phyloP scores from a whole-genome alignment of 2,329 filamentous ascomycete genomes.

The Penicillium rolfsii region DNA sequence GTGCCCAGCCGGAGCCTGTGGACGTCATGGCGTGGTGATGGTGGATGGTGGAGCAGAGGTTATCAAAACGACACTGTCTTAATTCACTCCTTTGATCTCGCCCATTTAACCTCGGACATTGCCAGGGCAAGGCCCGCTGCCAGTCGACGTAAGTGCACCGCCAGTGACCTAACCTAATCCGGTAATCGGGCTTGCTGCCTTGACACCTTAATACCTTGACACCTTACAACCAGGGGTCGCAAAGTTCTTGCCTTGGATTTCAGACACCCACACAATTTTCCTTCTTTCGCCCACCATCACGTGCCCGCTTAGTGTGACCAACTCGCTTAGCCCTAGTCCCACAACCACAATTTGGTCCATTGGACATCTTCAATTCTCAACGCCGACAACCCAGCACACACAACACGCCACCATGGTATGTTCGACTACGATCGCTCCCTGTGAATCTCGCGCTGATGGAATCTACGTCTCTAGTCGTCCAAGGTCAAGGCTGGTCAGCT shows the following conservation, averaged over 20 bases:
- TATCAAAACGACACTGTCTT: not conserved
- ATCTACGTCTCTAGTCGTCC: conserved; percentile 55
- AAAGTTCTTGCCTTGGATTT: conserved; percentile 14
- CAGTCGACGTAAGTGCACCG: conserved; percentile 23
- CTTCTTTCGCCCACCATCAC: conserved; percentile 25
- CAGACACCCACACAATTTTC: conserved; percentile 2
- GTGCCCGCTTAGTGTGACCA: conserved; percentile 40
- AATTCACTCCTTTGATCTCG: conserved; percentile 5
- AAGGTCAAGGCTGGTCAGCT: conserved; percentile 95
- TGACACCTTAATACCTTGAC: conserved; percentile 5
- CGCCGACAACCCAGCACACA: conserved; percentile 52
- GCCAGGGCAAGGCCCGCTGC: conserved; percentile 7
- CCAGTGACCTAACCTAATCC: conserved; percentile 19
- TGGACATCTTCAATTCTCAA: conserved; percentile 48
- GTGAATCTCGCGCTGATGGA: conserved; percentile 28
- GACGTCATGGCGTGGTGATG: conserved; percentile 52
- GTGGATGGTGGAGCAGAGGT: not conserved
- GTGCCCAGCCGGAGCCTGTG: conserved; percentile 78
- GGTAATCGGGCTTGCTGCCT: conserved; percentile 4
- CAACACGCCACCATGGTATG: conserved; percentile 51
- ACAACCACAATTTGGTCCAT: conserved; percentile 48
- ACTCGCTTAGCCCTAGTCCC: conserved; percentile 52
- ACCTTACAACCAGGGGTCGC: not conserved
- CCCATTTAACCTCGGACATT: conserved; percentile 18
- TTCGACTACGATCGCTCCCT: conserved; percentile 22